A percentile compares a stretch with the other conserved stretches of the same genome.
phyloP scores from a whole-genome alignment of 2,329 filamentous ascomycete species.

The Cyclaneusma minus region DNA sequence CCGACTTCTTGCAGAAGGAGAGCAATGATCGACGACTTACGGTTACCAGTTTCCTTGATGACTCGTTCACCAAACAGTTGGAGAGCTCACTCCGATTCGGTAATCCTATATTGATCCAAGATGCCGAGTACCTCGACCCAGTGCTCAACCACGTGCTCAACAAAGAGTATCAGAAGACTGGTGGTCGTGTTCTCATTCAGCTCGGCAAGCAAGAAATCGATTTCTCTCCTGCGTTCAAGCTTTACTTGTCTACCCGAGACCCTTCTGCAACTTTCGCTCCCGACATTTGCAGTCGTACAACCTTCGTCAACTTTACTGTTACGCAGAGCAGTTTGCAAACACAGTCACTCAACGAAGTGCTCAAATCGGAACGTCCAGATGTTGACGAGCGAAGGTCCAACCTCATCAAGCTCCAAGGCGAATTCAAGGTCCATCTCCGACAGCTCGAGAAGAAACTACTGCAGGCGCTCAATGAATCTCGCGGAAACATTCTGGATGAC shows the following conservation, averaged over 20 bases:
- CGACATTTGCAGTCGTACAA: slow-evolving; percentile 94
- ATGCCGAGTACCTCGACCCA: slow-evolving; percentile 91
- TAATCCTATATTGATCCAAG: slow-evolving; percentile 96
- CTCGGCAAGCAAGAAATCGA: slow-evolving; percentile 98
- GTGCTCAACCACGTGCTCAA: slow-evolving; percentile 97
- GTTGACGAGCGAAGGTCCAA: slow-evolving; percentile 94
- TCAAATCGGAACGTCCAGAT: slow-evolving; percentile 94
- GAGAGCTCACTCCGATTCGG: slow-evolving; percentile 95
- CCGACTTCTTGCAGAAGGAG: slow-evolving; percentile 89
- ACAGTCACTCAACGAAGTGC: slow-evolving; percentile 90
- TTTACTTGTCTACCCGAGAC: slow-evolving; percentile 90
- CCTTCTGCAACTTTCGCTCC: slow-evolving; percentile 91
- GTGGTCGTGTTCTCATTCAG: slow-evolving; percentile 93
- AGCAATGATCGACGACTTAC: slow-evolving; percentile 87
- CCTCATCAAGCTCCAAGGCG: slow-evolving; percentile 94
- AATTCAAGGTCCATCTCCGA: slow-evolving; percentile 96
- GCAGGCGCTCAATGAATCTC: slow-evolving; percentile 91
- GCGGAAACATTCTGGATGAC: slow-evolving; percentile 94
- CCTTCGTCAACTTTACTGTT: slow-evolving; percentile 98
- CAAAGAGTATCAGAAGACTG: slow-evolving; percentile 98
- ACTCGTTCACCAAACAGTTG: slow-evolving; percentile 93
- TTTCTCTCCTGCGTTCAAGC: slow-evolving; percentile 90
- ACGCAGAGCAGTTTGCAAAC: slow-evolving; percentile 98
- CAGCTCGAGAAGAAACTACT: slow-evolving; percentile 88
- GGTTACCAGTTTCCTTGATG: slow-evolving; percentile 94